Percentiles rank a stretch among this genome's conserved stretches.
Conservation (phyloP, 1,284 basidiomycete genomes). For the Heterobasidion parviporum region DNA sequence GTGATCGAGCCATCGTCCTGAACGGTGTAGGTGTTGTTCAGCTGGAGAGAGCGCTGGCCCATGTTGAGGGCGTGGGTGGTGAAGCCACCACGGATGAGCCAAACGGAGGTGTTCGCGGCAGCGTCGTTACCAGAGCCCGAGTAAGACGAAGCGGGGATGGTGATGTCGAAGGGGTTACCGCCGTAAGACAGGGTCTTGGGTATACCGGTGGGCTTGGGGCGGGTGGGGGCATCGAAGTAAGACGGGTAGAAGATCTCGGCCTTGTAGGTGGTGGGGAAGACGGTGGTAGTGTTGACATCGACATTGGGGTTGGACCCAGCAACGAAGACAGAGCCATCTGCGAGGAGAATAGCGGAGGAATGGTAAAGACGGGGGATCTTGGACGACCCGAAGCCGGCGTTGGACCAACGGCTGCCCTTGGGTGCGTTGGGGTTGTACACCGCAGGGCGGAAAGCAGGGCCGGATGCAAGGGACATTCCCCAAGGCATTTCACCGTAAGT, state of each 20-base stretch:
- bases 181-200: slow-evolving; percentile 78
- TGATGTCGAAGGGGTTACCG: slow-evolving; percentile 71
- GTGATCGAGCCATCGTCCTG: slow-evolving; percentile 65
- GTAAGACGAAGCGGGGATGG: slow-evolving; percentile 54
- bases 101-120: slow-evolving; percentile 72
- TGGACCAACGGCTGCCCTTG: slow-evolving; percentile 66
- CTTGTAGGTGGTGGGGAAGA: slow-evolving; percentile 81
- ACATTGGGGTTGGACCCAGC: slow-evolving; percentile 93
- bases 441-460: slow-evolving; percentile 61
- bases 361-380: slow-evolving; percentile 79
- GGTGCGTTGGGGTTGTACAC: slow-evolving; percentile 70
- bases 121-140: slow-evolving; percentile 60
- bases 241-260: slow-evolving; percentile 85
- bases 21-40: slow-evolving; percentile 80
- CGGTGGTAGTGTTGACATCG: slow-evolving; percentile 62
- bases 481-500: slow-evolving; percentile 45
- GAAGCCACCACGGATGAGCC: slow-evolving; percentile 82
- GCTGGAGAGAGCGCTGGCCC: slow-evolving; percentile 73
- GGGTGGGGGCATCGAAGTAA: slow-evolving; percentile 68
- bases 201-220: slow-evolving; percentile 68
- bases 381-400: slow-evolving; percentile 51
- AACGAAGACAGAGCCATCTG: slow-evolving; percentile 81
- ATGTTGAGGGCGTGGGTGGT: slow-evolving; percentile 96
- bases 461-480: slow-evolving; percentile 57
- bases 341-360: slow-evolving; percentile 82